A percentile compares a stretch with the other conserved stretches of the same genome.
Conservation (phyloP, 805 yeast species). For the Ogataea haglerorum region DNA sequence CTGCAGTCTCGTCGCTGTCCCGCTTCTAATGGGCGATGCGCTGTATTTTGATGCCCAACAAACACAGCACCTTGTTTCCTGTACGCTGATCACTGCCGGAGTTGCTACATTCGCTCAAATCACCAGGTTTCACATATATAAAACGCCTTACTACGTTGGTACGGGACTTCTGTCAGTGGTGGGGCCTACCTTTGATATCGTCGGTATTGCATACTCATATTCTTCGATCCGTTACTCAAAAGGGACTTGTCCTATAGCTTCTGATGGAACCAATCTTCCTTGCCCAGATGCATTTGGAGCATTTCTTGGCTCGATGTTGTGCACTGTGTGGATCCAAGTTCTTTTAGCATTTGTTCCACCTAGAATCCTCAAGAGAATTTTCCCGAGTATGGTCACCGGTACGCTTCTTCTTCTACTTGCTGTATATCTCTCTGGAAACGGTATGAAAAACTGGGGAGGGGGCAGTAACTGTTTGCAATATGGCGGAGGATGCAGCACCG, state of each 20-base stretch:
- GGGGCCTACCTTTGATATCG: slow-evolving; percentile 78
- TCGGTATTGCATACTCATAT: slow-evolving; percentile 64
- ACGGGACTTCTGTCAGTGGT: slow-evolving; percentile 80
- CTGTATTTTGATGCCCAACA: slow-evolving; percentile 48
- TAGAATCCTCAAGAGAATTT: slow-evolving; percentile 52
- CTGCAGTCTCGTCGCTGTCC: slow-evolving; percentile 80
- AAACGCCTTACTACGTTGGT: slow-evolving; percentile 66
- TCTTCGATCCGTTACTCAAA: slow-evolving; percentile 63
- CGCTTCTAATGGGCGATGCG: slow-evolving; percentile 56
- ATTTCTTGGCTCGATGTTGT: slow-evolving; percentile 62
- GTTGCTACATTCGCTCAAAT: slow-evolving; percentile 64
- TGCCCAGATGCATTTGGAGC: slow-evolving; percentile 82
- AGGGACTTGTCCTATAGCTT: slow-evolving; percentile 56
- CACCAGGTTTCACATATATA: slow-evolving; percentile 64
- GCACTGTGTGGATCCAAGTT: slow-evolving; percentile 67
- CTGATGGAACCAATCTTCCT: slow-evolving; percentile 58
- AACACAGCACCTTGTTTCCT: slow-evolving; percentile 60
- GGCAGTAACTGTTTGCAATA: slow-evolving; percentile 60
- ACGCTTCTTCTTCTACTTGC: slow-evolving; percentile 82
- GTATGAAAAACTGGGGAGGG: slow-evolving; percentile 77
- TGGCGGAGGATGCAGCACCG: slow-evolving; percentile 39
- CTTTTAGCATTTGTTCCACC: slow-evolving; percentile 68
- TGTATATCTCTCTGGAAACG: slow-evolving; percentile 55
- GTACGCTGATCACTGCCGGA: slow-evolving; percentile 60
- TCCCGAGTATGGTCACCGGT: slow-evolving; percentile 82